phyloP scores from a whole-genome alignment of 306 rosid genomes.

The Oxytropis ochrocephala region DNA sequence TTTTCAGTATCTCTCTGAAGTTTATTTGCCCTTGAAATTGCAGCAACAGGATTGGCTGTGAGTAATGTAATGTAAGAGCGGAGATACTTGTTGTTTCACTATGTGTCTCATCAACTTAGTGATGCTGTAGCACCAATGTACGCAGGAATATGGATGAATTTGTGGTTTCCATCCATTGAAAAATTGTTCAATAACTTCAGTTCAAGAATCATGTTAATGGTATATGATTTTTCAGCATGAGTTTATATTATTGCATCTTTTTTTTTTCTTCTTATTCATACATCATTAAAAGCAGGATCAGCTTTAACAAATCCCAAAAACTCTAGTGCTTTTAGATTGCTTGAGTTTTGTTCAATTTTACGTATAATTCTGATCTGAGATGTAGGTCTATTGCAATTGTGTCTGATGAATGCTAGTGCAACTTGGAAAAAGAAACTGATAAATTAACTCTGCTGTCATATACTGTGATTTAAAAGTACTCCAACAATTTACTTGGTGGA shows the following conservation, averaged over 20 bases:
- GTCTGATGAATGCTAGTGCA: neutral
- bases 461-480: too few species aligned
- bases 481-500: too few species aligned
- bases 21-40: slow-evolving; percentile 79
- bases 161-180: neutral
- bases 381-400: neutral
- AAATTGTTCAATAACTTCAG: neutral
- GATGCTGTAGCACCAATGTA: neutral
- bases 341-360: neutral
- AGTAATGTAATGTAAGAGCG: slow-evolving; percentile 7
- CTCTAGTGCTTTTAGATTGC: neutral
- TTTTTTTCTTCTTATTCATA: neutral
- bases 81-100: neutral
- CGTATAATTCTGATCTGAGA: neutral
- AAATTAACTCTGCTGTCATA: too few species aligned
- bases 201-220: neutral
- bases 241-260: neutral
- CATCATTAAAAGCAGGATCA: neutral
- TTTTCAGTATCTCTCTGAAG: slow-evolving; percentile 85
- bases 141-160: slow-evolving; percentile 1
- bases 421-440: neutral
- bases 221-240: neutral
- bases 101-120: neutral
- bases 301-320: neutral
- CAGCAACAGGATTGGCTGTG: slow-evolving; percentile 83